A percentile compares a stretch with the other conserved stretches of the same genome.
Conservation (phyloP, 768 basidiomycete species). For the Lactifluus echinatus region DNA sequence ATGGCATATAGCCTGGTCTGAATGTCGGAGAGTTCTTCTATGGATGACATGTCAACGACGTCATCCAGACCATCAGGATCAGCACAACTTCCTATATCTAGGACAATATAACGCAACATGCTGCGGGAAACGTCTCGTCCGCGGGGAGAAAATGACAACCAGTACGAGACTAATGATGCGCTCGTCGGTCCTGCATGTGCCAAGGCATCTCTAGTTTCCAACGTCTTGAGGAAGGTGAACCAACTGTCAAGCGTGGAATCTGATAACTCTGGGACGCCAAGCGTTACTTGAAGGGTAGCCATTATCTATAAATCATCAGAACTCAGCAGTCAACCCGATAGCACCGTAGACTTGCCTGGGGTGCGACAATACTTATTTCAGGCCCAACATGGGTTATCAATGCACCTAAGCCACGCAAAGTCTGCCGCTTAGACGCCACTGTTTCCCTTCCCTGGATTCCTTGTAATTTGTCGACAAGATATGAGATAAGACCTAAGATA, state of each 20-base stretch:
- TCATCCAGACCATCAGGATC: slow-evolving; percentile 52
- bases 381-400: slow-evolving; percentile 65
- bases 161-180: slow-evolving; percentile 72
- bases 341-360: slow-evolving; percentile 52
- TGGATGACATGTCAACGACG: slow-evolving; percentile 65
- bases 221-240: slow-evolving; percentile 62
- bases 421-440: slow-evolving; percentile 57
- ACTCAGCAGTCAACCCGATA: slow-evolving; percentile 9
- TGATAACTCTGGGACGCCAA: slow-evolving; percentile 65
- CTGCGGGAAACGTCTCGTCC: slow-evolving; percentile 46
- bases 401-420: slow-evolving; percentile 69
- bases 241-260: slow-evolving; percentile 75
- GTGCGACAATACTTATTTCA: slow-evolving; percentile 65
- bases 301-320: slow-evolving; percentile 55
- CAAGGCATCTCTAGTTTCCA: slow-evolving; percentile 63
- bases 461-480: slow-evolving; percentile 80
- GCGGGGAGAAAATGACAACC: slow-evolving; percentile 50
- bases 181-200: slow-evolving; percentile 82
- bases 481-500: slow-evolving; percentile 77
- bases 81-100: slow-evolving; percentile 49
- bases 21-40: slow-evolving; percentile 52
- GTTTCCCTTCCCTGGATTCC: slow-evolving; percentile 75
- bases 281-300: slow-evolving; percentile 88
- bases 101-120: slow-evolving; percentile 62
- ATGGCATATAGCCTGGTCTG: slow-evolving; percentile 35